phyloP scores from a whole-genome alignment of 768 basidiomycete species.

The Rhodotorula diobovata region DNA sequence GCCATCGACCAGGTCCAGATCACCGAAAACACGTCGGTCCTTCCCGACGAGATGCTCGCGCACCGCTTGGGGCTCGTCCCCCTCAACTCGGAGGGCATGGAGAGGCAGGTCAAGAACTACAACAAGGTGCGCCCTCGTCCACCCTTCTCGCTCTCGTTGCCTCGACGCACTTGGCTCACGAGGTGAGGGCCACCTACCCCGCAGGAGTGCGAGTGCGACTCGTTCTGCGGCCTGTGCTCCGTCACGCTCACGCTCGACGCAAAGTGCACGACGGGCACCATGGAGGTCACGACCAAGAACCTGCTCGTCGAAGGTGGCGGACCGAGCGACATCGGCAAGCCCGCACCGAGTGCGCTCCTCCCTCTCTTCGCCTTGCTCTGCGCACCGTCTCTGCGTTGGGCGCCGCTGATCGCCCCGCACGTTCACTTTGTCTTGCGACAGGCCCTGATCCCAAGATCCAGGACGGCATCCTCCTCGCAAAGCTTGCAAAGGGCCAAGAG shows the following conservation, averaged over 20 bases:
- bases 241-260: conserved; percentile 75
- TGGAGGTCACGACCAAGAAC: conserved; percentile 82
- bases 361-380: not conserved
- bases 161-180: not conserved
- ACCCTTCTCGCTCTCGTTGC: not conserved
- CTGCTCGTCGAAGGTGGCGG: conserved; percentile 48
- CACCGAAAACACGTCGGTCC: conserved; percentile 78
- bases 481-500: conserved; percentile 91
- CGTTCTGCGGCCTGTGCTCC: conserved; percentile 79
- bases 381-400: not conserved
- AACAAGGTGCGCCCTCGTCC: conserved; percentile 45
- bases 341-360: conserved; percentile 32
- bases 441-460: conserved; percentile 22
- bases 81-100: conserved; percentile 76
- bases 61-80: conserved; percentile 95
- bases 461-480: conserved; percentile 66
- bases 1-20: conserved; percentile 97
- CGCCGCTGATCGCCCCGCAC: too few species aligned
- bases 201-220: conserved; percentile 86
- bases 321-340: conserved; percentile 32
- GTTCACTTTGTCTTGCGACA: not conserved
- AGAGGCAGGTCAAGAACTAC: conserved; percentile 42
- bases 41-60: conserved; percentile 95
- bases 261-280: conserved; percentile 62
- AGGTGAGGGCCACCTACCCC: not conserved